Conservation (phyloP, 139 green algal species). For the Pleodorina starrii region DNA sequence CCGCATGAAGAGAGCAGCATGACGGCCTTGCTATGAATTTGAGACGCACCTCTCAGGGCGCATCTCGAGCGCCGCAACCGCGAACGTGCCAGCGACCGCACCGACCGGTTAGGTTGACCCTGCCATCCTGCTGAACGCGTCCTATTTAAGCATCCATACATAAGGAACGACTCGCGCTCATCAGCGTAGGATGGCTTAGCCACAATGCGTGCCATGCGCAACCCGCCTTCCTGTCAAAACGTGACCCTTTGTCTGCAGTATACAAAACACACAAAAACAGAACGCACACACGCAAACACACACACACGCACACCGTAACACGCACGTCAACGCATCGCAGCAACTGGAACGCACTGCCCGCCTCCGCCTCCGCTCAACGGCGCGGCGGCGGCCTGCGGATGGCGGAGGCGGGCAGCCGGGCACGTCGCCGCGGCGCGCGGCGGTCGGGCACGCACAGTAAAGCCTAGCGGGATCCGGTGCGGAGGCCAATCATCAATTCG, state of each 20-base stretch:
- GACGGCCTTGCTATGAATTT: too few species aligned
- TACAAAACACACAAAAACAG: neutral
- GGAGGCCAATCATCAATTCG: too few species aligned
- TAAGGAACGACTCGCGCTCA: neutral
- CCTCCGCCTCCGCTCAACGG: neutral
- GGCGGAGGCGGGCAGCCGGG: neutral
- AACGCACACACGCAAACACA: neutral
- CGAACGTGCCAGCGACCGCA: neutral
- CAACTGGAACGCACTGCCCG: neutral
- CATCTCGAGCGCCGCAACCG: neutral
- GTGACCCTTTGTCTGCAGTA: neutral
- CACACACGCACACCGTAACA: neutral
- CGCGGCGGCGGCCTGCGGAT: neutral
- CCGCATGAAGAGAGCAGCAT: too few species aligned
- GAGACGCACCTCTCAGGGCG: neutral
- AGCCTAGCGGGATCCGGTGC: too few species aligned
- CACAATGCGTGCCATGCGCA: constrained; percentile 25
- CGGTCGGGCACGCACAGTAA: too few species aligned
- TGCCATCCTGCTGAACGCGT: constrained; percentile 19
- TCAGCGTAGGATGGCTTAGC: neutral
- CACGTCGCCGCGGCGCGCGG: too few species aligned
- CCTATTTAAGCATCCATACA: neutral
- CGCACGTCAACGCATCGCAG: neutral
- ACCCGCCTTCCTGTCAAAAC: neutral
- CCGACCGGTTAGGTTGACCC: neutral